Evolutionary conservation across 2,329 filamentous ascomycete genomes (phyloP), one percentile per base, ranked within the genome.

Genomic region (Ascochyta lentis): DNA sequence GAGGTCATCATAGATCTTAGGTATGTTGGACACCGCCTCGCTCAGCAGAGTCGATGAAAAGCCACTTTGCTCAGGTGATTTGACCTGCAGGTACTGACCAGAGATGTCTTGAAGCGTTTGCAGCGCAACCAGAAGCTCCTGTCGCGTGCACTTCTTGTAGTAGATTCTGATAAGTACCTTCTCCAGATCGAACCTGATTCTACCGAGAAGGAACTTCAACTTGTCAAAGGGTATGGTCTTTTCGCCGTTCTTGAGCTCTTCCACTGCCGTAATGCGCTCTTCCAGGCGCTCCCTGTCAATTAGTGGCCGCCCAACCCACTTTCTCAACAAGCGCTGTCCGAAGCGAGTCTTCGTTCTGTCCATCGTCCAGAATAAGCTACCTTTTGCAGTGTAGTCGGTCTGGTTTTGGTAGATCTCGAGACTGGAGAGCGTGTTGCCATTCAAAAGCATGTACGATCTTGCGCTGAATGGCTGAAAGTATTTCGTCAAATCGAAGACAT

Each of bases 401-500:
- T 92, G 87, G 64, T 99, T 99, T 58, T 93, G 90, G 71, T 97
- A 99, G 2, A 99, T 92, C 73, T 99, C 95, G 12, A 99, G 83
- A 67, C 92, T 96, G 44, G 92, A 94, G 34, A 99, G 79, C 0
- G 94, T 97, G 50, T 96, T 99, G 40, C 94, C 95, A 70, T 96
- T 97, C 57, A 99, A 81, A 4, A 98, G 81, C 95, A 99, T 98
- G 70, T 98, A 93, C 13, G 94, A 93, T 34, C 93, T 84, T 7
- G 93, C 91, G 65, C 91, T 96, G 77, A 99, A 99, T 2, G 92
- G 92, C 65, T 96, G 89, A 70, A 99, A 99, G 78, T 98, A 96
- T 67, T 96, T 96, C 1, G 95, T 98, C 39, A 99, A 79, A 68
- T 96, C 90, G 66, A 99, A 96, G 49, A 99, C 91, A 78, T 98